phyloP scores from a whole-genome alignment of 257 asterid species.

The Nemophila menziesii region DNA sequence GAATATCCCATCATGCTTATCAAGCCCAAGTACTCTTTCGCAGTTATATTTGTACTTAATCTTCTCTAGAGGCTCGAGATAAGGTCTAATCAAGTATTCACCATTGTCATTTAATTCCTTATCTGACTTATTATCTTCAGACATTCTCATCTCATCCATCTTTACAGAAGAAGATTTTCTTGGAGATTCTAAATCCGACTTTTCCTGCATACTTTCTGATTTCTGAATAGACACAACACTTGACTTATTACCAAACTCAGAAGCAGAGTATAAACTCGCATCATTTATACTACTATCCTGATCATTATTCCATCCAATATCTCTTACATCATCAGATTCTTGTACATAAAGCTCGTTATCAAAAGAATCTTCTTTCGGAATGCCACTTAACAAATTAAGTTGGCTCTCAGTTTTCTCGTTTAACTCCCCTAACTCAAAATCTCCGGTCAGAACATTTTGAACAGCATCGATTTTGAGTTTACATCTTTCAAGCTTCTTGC shows the following conservation, averaged over 20 bases:
- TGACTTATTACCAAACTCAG: constrained; percentile 71
- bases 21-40: constrained; percentile 97
- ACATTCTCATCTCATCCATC: constrained; percentile 50
- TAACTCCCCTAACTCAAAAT: constrained; percentile 48
- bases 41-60: constrained; percentile 88
- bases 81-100: constrained; percentile 92
- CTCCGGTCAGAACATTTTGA: constrained; percentile 55
- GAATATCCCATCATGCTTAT: constrained; percentile 94
- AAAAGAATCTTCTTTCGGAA: constrained; percentile 47
- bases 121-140: constrained; percentile 67
- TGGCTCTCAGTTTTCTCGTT: constrained; percentile 53
- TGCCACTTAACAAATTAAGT: constrained; percentile 47
- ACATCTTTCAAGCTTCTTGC: constrained; percentile 83
- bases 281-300: constrained; percentile 79
- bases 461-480: constrained; percentile 64
- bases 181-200: constrained; percentile 74
- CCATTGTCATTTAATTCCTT: constrained; percentile 90
- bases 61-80: constrained; percentile 71
- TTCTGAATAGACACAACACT: constrained; percentile 58
- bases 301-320: constrained; percentile 85
- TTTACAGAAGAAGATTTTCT: constrained; percentile 50
- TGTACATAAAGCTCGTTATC: constrained; percentile 53
- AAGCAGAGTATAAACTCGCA: constrained; percentile 84
- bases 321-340: constrained; percentile 65
- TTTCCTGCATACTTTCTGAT: constrained; percentile 62